Evolutionary conservation across 2,329 filamentous ascomycete genomes (phyloP).

Genomic region (Orbilia quercus): DNA sequence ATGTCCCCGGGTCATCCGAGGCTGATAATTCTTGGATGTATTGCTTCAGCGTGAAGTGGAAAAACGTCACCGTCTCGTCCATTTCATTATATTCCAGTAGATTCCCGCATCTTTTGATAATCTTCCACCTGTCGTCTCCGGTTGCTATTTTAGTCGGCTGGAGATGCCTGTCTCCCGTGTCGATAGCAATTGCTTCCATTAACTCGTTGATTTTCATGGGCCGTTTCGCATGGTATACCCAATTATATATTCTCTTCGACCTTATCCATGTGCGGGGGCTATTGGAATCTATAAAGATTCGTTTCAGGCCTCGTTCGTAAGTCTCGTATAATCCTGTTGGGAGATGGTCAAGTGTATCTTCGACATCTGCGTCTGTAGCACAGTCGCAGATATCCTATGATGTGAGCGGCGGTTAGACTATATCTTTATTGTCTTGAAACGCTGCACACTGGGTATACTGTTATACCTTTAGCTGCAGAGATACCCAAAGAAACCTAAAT

Average conservation of each 20-base stretch:
- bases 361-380: conserved; percentile 59
- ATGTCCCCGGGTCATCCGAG: neutral
- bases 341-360: conserved; percentile 58
- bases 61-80: conserved; percentile 30
- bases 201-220: conserved; percentile 26
- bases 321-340: conserved; percentile 60
- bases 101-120: conserved; percentile 45
- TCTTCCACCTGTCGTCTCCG: conserved; percentile 12
- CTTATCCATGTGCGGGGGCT: neutral
- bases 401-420: neutral
- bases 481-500: conserved; percentile 62
- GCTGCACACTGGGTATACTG: no score
- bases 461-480: conserved; percentile 59
- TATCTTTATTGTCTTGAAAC: no score
- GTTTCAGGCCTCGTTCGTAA: conserved; percentile 52
- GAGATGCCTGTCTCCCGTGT: conserved; percentile 10
- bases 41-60: conserved; percentile 45
- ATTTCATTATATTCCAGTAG: conserved; percentile 36
- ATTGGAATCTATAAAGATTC: conserved; percentile 7
- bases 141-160: conserved; percentile 6
- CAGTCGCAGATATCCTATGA: conserved; percentile 60
- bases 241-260: conserved; percentile 25
- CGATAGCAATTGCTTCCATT: conserved; percentile 36
- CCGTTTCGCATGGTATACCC: conserved; percentile 41
- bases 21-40: conserved; percentile 33